Base-by-base conservation (phyloP, 2,329 filamentous ascomycete genomes). In the Gliomastix tumulicola region DNA sequence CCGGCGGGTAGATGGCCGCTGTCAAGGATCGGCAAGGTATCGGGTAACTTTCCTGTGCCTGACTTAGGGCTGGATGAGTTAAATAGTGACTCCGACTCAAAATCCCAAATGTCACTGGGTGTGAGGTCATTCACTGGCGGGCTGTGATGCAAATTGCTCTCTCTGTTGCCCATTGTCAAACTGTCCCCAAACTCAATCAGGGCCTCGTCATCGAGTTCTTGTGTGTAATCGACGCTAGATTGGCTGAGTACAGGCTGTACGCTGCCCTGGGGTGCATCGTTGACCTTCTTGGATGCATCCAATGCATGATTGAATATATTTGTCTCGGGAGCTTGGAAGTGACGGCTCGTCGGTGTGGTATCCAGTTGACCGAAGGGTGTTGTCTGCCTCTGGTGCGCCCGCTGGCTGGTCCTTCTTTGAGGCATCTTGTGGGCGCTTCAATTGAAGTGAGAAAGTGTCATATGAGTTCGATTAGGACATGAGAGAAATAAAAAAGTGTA, bases 341-440 rank as follows among this genome's bases (percentile, higher is more conserved):
- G 44, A 9, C 39, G 51, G n/a, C 44, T 49, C 2, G 50, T 59
- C 6, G 57, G 54, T 6, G 57, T 58, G 3, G 54, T 57, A 7
- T 61, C 55, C 4, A 62, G 47, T 36, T 60, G 41, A 3, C 49
- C 47, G 15, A 62, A 47, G 27, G 47, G 37, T 0, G 46, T 45
- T 10, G 44, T 12, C 12, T 38, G 43, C 16, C n/a, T 28, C 20
- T 16, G 27, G 13, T 30, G 21, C 12, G 32, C n/a, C 19, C 38
- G 41, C 22, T 41, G 45, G 17, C 17, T n/a, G 34, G 2, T 16
- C 11, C 16, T 35, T 31, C 30, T 23, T 27, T 23, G 27, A 20
- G 35, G 18, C 16, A 20, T 28, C 11, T 3, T n/a, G 25, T n/a
- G 17, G n/a, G 25, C 25, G 17, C 25, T 16, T 13, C 25, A 16